phyloP scores from a whole-genome alignment of 2,329 filamentous ascomycete species.

The Fusarium sp. region DNA sequence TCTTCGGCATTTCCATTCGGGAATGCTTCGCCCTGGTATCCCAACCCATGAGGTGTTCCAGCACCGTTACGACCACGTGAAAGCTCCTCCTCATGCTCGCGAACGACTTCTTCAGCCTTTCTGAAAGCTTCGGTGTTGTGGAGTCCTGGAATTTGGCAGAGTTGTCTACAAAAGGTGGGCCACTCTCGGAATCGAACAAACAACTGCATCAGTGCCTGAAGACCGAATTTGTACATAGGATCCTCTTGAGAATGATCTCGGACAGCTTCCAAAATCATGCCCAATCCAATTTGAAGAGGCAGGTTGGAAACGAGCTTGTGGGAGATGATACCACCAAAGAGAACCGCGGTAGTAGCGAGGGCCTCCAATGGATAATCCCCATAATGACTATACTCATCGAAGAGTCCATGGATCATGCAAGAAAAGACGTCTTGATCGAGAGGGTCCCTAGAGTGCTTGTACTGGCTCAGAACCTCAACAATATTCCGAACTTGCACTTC shows the following conservation, averaged over 20 bases:
- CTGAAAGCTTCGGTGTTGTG: slow-evolving; percentile 87
- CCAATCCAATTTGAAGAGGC: slow-evolving; percentile 91
- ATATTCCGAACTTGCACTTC: slow-evolving; percentile 89
- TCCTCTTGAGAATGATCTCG: slow-evolving; percentile 84
- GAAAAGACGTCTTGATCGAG: slow-evolving; percentile 94
- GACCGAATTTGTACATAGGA: slow-evolving; percentile 97
- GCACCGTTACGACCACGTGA: slow-evolving; percentile 67
- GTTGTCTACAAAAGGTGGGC: slow-evolving; percentile 91
- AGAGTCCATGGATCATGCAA: slow-evolving; percentile 97
- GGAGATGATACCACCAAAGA: slow-evolving; percentile 96
- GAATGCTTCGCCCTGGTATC: slow-evolving; percentile 62
- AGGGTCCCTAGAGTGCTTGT: slow-evolving; percentile 87
- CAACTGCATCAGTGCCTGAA: slow-evolving; percentile 93
- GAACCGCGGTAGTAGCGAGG: slow-evolving; percentile 91
- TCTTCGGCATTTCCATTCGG: slow-evolving; percentile 80
- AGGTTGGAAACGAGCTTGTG: slow-evolving; percentile 91
- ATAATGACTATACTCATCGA: slow-evolving; percentile 97
- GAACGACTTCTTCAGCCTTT: slow-evolving; percentile 84
- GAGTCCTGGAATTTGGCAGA: slow-evolving; percentile 84
- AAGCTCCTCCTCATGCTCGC: slow-evolving; percentile 72
- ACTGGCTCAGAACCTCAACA: slow-evolving; percentile 83
- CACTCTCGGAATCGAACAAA: slow-evolving; percentile 87
- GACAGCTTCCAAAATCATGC: slow-evolving; percentile 97
- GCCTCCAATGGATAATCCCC: slow-evolving; percentile 96
- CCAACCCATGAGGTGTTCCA: slow-evolving; percentile 53